These are phyloP conservation scores for Omphalotus olearius DNA, from an alignment of 1,284 basidiomycete species.

Conservation along the genomic window DNA sequence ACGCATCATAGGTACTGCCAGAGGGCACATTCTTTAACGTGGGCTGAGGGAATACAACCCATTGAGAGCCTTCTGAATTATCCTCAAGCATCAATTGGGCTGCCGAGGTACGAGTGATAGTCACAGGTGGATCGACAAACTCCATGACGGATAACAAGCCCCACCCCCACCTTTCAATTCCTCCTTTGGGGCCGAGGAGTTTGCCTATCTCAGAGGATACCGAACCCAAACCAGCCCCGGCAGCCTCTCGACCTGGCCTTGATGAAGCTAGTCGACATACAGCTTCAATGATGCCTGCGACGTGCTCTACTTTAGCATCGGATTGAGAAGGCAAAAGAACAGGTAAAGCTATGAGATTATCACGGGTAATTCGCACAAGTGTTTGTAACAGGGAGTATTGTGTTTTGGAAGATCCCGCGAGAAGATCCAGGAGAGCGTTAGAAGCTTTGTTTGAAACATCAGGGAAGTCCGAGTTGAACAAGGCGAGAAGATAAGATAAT, in stretches of 20 bases:
- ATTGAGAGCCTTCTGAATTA: constrained; percentile 30
- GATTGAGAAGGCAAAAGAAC: constrained; percentile 64
- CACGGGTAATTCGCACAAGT: constrained; percentile 50
- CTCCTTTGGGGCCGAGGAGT: constrained; percentile 77
- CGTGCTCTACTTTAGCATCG: constrained; percentile 68
- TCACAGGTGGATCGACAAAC: constrained; percentile 54
- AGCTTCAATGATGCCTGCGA: constrained; percentile 63
- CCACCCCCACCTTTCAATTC: constrained; percentile 89
- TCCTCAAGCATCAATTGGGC: constrained; percentile 59
- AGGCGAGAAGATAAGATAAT: constrained; percentile 63
- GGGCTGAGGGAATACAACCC: constrained; percentile 53
- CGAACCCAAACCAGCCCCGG: constrained; percentile 26
- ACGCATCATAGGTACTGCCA: constrained; percentile 44
- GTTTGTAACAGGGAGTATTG: constrained; percentile 47
- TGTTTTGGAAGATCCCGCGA: constrained; percentile 37
- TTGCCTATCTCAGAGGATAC: constrained; percentile 56
- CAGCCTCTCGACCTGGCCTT: constrained; percentile 17
- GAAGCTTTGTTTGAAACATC: constrained; percentile 51
- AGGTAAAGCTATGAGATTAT: constrained; percentile 74
- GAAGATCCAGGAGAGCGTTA: constrained; percentile 40
- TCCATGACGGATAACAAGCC: constrained; percentile 73
- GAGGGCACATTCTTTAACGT: constrained; percentile 61
- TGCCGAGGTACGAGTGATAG: constrained; percentile 39
- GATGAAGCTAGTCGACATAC: constrained; percentile 49
- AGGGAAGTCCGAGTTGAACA: constrained; percentile 51